A percentile compares a stretch with the other conserved stretches of the same genome.
These are phyloP conservation scores for Rhodosporidiobolus odoratus DNA, from an alignment of 768 basidiomycete genomes.

Conservation along the genomic window DNA sequence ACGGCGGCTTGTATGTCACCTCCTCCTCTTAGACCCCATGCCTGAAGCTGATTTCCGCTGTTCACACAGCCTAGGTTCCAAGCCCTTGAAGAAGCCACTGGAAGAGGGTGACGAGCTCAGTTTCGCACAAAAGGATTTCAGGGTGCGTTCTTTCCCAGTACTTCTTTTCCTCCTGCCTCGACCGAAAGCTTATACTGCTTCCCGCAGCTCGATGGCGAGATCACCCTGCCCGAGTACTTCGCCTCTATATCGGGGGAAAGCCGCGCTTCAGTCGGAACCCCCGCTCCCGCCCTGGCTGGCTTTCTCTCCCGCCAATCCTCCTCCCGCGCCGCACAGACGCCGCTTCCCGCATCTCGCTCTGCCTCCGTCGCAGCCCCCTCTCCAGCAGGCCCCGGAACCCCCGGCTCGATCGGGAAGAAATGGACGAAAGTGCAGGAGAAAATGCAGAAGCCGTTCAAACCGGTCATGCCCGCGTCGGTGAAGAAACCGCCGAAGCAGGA, in stretches of 20 bases:
- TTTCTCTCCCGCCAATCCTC: too few relatives aligned
- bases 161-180: background rate
- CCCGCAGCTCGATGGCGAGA: background rate
- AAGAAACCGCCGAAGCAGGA: background rate
- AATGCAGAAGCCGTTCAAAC: too few relatives aligned
- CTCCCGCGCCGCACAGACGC: too few relatives aligned
- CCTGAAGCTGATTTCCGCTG: background rate
- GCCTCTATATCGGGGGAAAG: too few relatives aligned
- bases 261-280: too few relatives aligned
- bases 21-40: background rate
- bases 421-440: too few relatives aligned
- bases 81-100: background rate
- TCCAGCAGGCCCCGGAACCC: too few relatives aligned
- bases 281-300: too few relatives aligned
- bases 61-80: background rate
- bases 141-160: background rate
- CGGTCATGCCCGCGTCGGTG: too few relatives aligned
- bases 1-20: conserved; percentile 15
- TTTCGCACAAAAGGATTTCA: background rate
- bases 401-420: too few relatives aligned
- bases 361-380: too few relatives aligned
- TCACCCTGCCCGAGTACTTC: background rate
- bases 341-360: too few relatives aligned
- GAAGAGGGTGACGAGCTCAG: conserved; percentile 9
- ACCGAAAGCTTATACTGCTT: background rate